These are phyloP conservation scores for Rhododendron kiyosumense DNA, from an alignment of 148 eudicot genomes.

Conservation along the genomic window DNA sequence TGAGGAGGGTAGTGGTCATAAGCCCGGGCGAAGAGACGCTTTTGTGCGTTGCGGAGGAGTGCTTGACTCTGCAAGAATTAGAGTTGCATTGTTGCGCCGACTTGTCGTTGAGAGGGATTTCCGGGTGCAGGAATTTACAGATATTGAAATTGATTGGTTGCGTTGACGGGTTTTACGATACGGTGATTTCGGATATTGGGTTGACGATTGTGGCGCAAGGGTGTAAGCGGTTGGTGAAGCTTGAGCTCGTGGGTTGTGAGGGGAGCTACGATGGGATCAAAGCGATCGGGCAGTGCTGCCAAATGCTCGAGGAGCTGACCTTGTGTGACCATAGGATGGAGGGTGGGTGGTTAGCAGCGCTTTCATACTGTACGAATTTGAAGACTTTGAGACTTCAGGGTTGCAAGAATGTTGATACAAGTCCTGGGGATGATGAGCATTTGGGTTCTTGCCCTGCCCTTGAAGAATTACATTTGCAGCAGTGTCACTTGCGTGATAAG, in stretches of 20 bases:
- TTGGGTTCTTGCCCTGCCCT: slow-evolving; percentile 64
- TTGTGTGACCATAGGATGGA: slow-evolving; percentile 69
- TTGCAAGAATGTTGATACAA: slow-evolving; percentile 56
- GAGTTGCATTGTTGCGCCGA: slow-evolving; percentile 72
- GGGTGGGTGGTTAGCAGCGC: slow-evolving; percentile 91
- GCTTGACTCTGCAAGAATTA: slow-evolving; percentile 65
- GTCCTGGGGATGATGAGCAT: slow-evolving; percentile 83
- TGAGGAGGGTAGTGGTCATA: slow-evolving; percentile 51
- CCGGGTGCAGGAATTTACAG: slow-evolving; percentile 69
- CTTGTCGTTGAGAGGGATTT: slow-evolving; percentile 43
- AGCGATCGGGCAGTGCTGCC: slow-evolving; percentile 94
- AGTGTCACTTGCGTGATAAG: slow-evolving; percentile 68
- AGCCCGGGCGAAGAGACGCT: slow-evolving; percentile 57
- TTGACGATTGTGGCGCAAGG: slow-evolving; percentile 89
- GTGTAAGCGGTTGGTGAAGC: slow-evolving; percentile 73
- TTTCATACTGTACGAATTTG: slow-evolving; percentile 72
- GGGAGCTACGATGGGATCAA: slow-evolving; percentile 98
- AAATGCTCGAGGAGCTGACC: slow-evolving; percentile 86
- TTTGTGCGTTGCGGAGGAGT: slow-evolving; percentile 44
- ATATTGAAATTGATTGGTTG: slow-evolving; percentile 62
- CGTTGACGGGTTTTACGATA: slow-evolving; percentile 61
- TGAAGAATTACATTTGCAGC: slow-evolving; percentile 70
- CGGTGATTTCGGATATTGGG: slow-evolving; percentile 76
- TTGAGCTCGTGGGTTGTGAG: slow-evolving; percentile 87
- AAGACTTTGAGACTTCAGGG: slow-evolving; percentile 73